A percentile compares a stretch with the other conserved stretches of the same genome.
phyloP scores from a whole-genome alignment of 345 rosid genomes.

The Syzygium oleosum region DNA sequence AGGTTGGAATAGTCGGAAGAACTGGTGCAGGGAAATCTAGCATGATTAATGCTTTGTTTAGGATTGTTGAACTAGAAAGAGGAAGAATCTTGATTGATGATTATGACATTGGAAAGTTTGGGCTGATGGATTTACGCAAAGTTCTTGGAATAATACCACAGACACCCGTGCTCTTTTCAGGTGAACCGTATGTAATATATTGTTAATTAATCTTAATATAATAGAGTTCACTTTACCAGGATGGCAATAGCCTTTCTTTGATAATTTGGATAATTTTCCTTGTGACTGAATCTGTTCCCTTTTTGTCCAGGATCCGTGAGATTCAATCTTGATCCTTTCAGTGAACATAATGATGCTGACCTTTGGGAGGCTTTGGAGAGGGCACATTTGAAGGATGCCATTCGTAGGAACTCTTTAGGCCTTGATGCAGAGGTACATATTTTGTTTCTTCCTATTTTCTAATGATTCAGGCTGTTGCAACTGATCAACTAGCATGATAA shows the following conservation, averaged over 20 bases:
- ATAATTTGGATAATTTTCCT: not conserved
- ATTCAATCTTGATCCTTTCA: constrained; percentile 96
- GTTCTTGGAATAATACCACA: constrained; percentile 98
- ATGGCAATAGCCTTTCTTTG: not conserved
- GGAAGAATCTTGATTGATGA: constrained; percentile 92
- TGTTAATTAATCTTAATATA: not conserved
- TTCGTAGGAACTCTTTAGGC: constrained; percentile 75
- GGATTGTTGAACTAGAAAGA: constrained; percentile 88
- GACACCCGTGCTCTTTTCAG: constrained; percentile 98
- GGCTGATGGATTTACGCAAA: constrained; percentile 85
- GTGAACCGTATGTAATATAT: constrained; percentile 15
- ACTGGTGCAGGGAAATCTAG: constrained; percentile 99
- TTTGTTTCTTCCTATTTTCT: not conserved
- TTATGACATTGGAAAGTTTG: constrained; percentile 67
- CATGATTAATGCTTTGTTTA: constrained; percentile 87
- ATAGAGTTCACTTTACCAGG: not conserved
- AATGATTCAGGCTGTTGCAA: not conserved
- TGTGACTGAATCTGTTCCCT: not conserved
- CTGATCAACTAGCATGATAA: not conserved
- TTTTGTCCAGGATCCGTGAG: constrained; percentile 70
- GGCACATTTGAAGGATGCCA: constrained; percentile 89
- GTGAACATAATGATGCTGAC: constrained; percentile 93
- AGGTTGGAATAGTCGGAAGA: constrained; percentile 98
- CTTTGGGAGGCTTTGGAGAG: constrained; percentile 98
- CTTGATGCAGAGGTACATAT: constrained; percentile 77